A percentile compares a stretch with the other conserved stretches of the same genome.
phyloP scores from a whole-genome alignment of 768 basidiomycete genomes.

The Infundibulicybe gibba region DNA sequence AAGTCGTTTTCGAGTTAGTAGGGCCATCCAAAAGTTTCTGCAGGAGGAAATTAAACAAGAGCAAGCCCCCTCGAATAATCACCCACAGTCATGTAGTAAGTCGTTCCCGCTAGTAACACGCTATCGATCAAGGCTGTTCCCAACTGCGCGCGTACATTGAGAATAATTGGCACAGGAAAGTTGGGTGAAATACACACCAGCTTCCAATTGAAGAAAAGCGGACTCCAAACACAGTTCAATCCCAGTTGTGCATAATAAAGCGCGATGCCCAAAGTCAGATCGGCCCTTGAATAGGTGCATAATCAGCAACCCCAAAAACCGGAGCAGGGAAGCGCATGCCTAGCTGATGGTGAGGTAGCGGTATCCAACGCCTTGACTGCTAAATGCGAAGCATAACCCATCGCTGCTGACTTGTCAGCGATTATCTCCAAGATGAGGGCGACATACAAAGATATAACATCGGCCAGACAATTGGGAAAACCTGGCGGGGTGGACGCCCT shows the following conservation, averaged over 20 bases:
- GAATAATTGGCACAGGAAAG: neutral
- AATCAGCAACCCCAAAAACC: neutral
- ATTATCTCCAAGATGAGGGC: too few relatives aligned
- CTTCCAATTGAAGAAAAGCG: slow-evolving; percentile 56
- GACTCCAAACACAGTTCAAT: slow-evolving; percentile 60
- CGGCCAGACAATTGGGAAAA: slow-evolving; percentile 61
- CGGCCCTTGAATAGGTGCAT: slow-evolving; percentile 21
- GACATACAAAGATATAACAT: slow-evolving; percentile 36
- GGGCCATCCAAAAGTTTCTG: slow-evolving; percentile 49
- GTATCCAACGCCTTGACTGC: slow-evolving; percentile 51
- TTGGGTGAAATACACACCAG: slow-evolving; percentile 23
- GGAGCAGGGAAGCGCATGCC: slow-evolving; percentile 25
- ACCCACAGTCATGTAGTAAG: slow-evolving; percentile 56
- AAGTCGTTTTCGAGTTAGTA: slow-evolving; percentile 43
- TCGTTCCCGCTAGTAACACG: slow-evolving; percentile 45
- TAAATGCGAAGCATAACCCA: slow-evolving; percentile 69
- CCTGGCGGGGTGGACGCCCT: slow-evolving; percentile 44
- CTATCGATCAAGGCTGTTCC: slow-evolving; percentile 55
- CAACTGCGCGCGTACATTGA: slow-evolving; percentile 28
- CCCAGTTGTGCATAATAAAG: slow-evolving; percentile 62
- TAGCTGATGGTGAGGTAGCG: slow-evolving; percentile 31
- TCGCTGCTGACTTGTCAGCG: slow-evolving; percentile 24
- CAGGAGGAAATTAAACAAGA: neutral
- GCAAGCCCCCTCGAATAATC: neutral
- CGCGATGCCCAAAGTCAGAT: slow-evolving; percentile 42